Conservation (phyloP, 805 yeast genomes). For the Wickerhamomyces silvicola region DNA sequence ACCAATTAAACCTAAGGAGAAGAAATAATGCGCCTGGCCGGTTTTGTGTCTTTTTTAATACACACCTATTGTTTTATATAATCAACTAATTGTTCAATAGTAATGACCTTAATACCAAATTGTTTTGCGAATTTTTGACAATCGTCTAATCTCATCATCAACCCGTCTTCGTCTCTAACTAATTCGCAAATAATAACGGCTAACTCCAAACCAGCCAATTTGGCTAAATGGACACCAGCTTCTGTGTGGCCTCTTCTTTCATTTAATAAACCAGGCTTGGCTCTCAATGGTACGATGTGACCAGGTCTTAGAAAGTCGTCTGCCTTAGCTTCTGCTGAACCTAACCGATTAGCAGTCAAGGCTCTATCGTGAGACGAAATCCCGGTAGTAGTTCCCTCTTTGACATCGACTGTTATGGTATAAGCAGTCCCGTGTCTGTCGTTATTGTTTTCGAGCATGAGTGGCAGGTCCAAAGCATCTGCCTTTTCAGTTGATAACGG, state of each 20-base stretch:
- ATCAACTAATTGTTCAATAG: slow-evolving; percentile 67
- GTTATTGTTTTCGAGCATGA: slow-evolving; percentile 47
- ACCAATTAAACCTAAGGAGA: slow-evolving; percentile 53
- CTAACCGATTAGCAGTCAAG: slow-evolving; percentile 67
- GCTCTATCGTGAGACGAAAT: slow-evolving; percentile 94
- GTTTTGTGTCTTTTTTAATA: too few species aligned
- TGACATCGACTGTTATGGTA: slow-evolving; percentile 84
- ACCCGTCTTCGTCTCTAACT: slow-evolving; percentile 87
- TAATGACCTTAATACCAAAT: slow-evolving; percentile 62
- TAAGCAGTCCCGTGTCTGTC: slow-evolving; percentile 97
- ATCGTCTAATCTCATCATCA: slow-evolving; percentile 91
- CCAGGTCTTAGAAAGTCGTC: slow-evolving; percentile 85
- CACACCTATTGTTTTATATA: too few species aligned
- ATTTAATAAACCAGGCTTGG: slow-evolving; percentile 76
- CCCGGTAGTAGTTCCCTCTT: slow-evolving; percentile 92
- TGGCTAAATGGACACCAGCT: slow-evolving; percentile 87
- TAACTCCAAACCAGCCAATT: slow-evolving; percentile 68
- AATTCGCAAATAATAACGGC: slow-evolving; percentile 93
- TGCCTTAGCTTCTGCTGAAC: slow-evolving; percentile 50
- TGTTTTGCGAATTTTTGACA: slow-evolving; percentile 64
- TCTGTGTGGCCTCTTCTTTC: slow-evolving; percentile 94
- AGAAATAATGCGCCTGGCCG: too few species aligned
- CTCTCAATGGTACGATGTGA: slow-evolving; percentile 88
- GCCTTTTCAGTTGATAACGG: slow-evolving; percentile 78
- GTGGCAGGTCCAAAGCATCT: slow-evolving; percentile 70